Conservation (phyloP, 2,329 filamentous ascomycete species). For the Hypoxylon sp. region DNA sequence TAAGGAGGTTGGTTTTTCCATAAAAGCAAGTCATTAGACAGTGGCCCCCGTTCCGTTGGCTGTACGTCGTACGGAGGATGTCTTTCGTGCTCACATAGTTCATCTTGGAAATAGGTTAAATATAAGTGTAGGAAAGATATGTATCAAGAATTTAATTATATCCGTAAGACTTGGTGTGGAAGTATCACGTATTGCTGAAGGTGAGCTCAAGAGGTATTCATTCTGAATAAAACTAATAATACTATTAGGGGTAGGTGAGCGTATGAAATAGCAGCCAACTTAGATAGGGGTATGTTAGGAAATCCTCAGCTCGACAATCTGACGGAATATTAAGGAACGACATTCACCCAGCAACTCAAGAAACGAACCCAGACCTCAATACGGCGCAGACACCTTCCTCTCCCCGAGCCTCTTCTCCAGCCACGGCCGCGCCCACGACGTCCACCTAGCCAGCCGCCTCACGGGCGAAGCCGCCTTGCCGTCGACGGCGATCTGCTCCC, state of each 20-base stretch:
- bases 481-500: too few relatives aligned
- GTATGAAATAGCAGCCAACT: too few relatives aligned
- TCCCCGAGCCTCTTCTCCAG: slow-evolving; percentile 26
- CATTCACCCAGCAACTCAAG: too few relatives aligned
- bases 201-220: too few relatives aligned
- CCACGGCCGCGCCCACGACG: slow-evolving; percentile 34
- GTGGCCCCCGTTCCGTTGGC: not conserved
- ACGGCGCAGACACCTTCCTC: slow-evolving; percentile 21
- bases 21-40: not conserved
- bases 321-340: not conserved
- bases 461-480: slow-evolving; percentile 9
- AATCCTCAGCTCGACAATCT: too few relatives aligned
- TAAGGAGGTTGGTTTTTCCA: not conserved
- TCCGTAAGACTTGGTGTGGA: not conserved
- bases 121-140: not conserved
- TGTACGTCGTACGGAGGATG: not conserved
- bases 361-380: not conserved
- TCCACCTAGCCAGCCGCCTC: slow-evolving; percentile 34
- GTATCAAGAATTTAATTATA: not conserved
- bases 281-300: too few relatives aligned
- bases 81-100: not conserved
- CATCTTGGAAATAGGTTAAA: not conserved
- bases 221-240: too few relatives aligned
- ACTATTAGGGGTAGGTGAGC: too few relatives aligned
- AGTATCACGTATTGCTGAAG: not conserved